Evolutionary conservation across 1,284 basidiomycete genomes (phyloP).

Genomic region (Hemileia vastatrix): DNA sequence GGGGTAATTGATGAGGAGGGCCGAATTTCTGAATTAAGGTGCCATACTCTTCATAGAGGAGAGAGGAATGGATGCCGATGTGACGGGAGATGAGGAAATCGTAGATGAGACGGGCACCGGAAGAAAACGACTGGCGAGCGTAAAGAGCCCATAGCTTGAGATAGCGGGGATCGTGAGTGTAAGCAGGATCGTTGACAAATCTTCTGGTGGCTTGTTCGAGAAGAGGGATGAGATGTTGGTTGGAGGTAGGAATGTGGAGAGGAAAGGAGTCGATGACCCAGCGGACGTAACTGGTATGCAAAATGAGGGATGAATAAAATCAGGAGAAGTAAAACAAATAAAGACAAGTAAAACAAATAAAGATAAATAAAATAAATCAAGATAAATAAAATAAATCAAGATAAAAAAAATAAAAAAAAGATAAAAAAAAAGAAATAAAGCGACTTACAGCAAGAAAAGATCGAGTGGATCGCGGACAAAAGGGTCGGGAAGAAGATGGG

Average conservation of each 20-base stretch:
- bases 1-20: constrained; percentile 33
- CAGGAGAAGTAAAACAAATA: too few species aligned
- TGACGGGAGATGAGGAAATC: constrained; percentile 63
- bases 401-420: too few species aligned
- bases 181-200: constrained; percentile 68
- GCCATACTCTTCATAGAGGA: constrained; percentile 80
- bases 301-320: constrained; percentile 32
- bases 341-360: too few species aligned
- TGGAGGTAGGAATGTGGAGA: constrained; percentile 33
- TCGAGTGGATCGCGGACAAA: too few species aligned
- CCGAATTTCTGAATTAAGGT: too few species aligned
- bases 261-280: constrained; percentile 44
- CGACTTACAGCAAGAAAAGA: too few species aligned
- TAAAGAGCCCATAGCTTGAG: constrained; percentile 79
- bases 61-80: constrained; percentile 65
- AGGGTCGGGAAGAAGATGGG: too few species aligned
- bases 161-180: constrained; percentile 77
- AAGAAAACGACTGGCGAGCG: constrained; percentile 54
- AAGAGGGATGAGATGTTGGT: constrained; percentile 54
- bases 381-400: too few species aligned
- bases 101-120: constrained; percentile 54
- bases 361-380: too few species aligned
- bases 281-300: constrained; percentile 40
- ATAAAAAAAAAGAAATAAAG: too few species aligned
- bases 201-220: constrained; percentile 65